phyloP scores from a whole-genome alignment of 495 filamentous ascomycete species.

The Parmelia sp. region DNA sequence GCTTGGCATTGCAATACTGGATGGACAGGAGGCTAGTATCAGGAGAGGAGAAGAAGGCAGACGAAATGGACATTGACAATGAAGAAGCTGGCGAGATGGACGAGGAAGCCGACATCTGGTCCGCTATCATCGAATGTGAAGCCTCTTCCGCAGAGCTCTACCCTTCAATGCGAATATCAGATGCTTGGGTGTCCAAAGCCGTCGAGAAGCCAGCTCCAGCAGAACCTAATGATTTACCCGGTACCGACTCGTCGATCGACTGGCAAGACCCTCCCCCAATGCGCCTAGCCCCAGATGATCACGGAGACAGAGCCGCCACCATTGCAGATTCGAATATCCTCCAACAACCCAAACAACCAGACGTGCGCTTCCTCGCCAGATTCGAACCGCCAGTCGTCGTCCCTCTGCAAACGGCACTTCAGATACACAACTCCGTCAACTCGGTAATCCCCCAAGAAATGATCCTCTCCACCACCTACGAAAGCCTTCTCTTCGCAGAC shows the following conservation, averaged over 20 bases:
- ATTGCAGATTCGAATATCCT: conserved; percentile 28
- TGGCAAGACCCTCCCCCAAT: conserved; percentile 56
- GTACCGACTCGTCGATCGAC: conserved; percentile 45
- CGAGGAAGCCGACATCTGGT: conserved; percentile 42
- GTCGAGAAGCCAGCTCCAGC: conserved; percentile 44
- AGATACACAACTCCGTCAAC: conserved; percentile 61
- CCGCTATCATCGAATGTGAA: conserved; percentile 59
- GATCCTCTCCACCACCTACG: conserved; percentile 54
- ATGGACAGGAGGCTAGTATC: conserved; percentile 51
- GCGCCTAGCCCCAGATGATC: conserved; percentile 1
- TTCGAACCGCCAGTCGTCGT: conserved; percentile 80
- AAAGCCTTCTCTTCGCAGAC: conserved; percentile 57
- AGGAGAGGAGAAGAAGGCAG: conserved; percentile 31
- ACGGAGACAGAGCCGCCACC: conserved; percentile 16
- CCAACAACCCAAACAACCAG: conserved; percentile 52
- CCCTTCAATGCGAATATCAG: conserved; percentile 55
- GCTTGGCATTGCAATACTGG: conserved; percentile 85
- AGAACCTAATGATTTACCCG: conserved; percentile 38
- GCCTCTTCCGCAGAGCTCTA: conserved; percentile 45
- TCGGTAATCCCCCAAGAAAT: conserved; percentile 48
- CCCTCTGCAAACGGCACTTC: conserved; percentile 57
- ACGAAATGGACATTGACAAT: conserved; percentile 25
- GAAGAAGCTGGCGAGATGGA: conserved; percentile 4
- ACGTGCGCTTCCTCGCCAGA: conserved; percentile 74
- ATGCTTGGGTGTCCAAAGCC: conserved; percentile 57